A percentile compares a stretch with the other conserved stretches of the same genome.
phyloP scores from a whole-genome alignment of 495 filamentous ascomycete species.

The Neurospora sp. region DNA sequence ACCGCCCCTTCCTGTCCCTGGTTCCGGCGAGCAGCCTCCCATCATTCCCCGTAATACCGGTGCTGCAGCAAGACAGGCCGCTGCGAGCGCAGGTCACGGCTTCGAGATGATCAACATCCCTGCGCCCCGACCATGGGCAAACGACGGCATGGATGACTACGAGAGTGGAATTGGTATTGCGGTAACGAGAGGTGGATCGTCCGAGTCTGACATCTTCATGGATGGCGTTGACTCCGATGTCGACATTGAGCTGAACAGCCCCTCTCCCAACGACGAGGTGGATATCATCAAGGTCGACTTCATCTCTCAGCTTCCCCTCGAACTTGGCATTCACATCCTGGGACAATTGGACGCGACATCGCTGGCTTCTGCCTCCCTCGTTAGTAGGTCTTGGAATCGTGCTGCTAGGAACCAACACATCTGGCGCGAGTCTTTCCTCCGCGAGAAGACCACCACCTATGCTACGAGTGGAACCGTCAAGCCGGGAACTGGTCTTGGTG shows the following conservation, averaged over 20 bases:
- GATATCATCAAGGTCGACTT: slow-evolving; percentile 50
- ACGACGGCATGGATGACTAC: slow-evolving; percentile 44
- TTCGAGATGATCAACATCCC: slow-evolving; percentile 39
- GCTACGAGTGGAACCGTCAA: slow-evolving; percentile 36
- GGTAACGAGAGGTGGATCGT: slow-evolving; percentile 31
- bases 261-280: slow-evolving; percentile 24
- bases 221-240: slow-evolving; percentile 22
- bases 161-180: slow-evolving; percentile 77
- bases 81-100: slow-evolving; percentile 54
- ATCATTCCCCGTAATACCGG: slow-evolving; percentile 45
- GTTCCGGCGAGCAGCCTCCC: slow-evolving; percentile 38
- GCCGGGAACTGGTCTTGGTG: slow-evolving; percentile 37
- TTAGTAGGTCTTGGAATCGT: slow-evolving; percentile 54
- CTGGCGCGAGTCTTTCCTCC: slow-evolving; percentile 70
- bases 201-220: slow-evolving; percentile 28
- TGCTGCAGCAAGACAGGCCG: slow-evolving; percentile 62
- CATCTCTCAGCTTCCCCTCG: slow-evolving; percentile 52
- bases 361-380: slow-evolving; percentile 49
- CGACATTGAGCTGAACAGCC: slow-evolving; percentile 27
- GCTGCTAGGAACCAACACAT: slow-evolving; percentile 55
- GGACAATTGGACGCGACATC: slow-evolving; percentile 56
- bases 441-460: slow-evolving; percentile 47
- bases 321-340: slow-evolving; percentile 65
- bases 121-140: slow-evolving; percentile 18
- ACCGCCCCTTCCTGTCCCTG: slow-evolving; percentile 34